Evolutionary conservation across 2,329 filamentous ascomycete genomes (phyloP).

Genomic region (Phoma sp.): DNA sequence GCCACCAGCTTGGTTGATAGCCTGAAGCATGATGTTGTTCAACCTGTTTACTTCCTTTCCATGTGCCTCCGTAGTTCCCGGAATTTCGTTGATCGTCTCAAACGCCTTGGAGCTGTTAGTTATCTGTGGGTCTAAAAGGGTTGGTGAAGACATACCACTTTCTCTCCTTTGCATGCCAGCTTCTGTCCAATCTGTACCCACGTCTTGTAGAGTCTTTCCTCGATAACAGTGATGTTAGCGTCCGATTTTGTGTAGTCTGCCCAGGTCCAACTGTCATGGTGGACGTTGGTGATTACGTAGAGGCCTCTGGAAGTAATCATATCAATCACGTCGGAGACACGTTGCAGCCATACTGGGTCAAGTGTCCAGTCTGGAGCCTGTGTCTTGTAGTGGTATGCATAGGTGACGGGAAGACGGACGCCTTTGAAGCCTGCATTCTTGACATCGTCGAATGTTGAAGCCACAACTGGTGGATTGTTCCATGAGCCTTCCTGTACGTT

Average conservation of each 20-base stretch:
- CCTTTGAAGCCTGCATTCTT: slow-evolving; percentile 64
- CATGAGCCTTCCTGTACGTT: slow-evolving; percentile 58
- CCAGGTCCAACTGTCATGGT: slow-evolving; percentile 67
- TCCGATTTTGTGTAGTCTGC: slow-evolving; percentile 57
- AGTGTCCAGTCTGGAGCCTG: slow-evolving; percentile 61
- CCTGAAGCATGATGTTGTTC: slow-evolving; percentile 63
- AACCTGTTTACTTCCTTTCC: slow-evolving; percentile 61
- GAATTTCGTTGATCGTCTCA: slow-evolving; percentile 66
- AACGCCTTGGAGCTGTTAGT: slow-evolving; percentile 49
- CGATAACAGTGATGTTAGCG: slow-evolving; percentile 60
- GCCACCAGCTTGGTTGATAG: slow-evolving; percentile 61
- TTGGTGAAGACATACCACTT: slow-evolving; percentile 40
- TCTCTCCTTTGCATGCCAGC: slow-evolving; percentile 61
- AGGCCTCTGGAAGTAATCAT: slow-evolving; percentile 60
- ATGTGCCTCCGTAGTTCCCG: slow-evolving; percentile 59
- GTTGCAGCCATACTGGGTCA: slow-evolving; percentile 61
- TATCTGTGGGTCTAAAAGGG: not conserved
- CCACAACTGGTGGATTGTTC: slow-evolving; percentile 62
- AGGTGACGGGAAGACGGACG: slow-evolving; percentile 66
- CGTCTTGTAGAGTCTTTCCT: slow-evolving; percentile 62
- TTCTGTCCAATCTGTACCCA: slow-evolving; percentile 65
- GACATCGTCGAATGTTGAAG: slow-evolving; percentile 59
- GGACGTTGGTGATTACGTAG: slow-evolving; percentile 64
- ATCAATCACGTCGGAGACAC: slow-evolving; percentile 65
- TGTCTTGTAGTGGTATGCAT: slow-evolving; percentile 62